phyloP scores from a whole-genome alignment of 2,329 filamentous ascomycete species.

The Talaromyces marneffei region DNA sequence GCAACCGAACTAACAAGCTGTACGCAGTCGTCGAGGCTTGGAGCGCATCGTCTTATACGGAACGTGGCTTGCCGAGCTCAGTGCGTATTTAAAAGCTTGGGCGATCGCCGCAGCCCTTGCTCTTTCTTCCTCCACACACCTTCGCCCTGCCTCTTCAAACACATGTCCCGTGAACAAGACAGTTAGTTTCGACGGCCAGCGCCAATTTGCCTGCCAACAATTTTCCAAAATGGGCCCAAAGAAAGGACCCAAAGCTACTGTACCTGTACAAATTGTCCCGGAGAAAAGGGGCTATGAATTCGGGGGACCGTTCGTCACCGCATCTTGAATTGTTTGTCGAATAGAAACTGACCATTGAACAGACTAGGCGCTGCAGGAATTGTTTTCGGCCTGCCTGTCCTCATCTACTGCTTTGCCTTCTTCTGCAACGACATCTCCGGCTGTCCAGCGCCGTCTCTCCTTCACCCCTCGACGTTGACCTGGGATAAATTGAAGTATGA shows the following conservation, averaged over 20 bases:
- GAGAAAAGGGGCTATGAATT: slow-evolving; percentile 45
- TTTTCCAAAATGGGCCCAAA: slow-evolving; percentile 21
- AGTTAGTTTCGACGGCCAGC: not conserved
- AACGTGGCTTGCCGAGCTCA: slow-evolving; percentile 6
- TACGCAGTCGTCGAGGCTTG: not conserved
- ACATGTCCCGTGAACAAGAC: not conserved
- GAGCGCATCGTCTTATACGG: slow-evolving; percentile 17
- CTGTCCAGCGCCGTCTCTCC: slow-evolving; percentile 77
- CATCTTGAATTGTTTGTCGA: not conserved
- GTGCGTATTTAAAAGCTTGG: not conserved
- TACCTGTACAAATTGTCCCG: slow-evolving; percentile 32
- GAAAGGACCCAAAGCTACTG: slow-evolving; percentile 25
- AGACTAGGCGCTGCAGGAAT: slow-evolving; percentile 73
- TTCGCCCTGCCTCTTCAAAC: not conserved
- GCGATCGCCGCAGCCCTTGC: slow-evolving; percentile 5
- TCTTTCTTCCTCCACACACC: not conserved
- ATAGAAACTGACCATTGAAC: slow-evolving; percentile 15
- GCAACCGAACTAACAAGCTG: not conserved
- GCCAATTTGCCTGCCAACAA: not conserved
- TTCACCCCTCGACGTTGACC: slow-evolving; percentile 65
- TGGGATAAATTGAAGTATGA: slow-evolving; percentile 70
- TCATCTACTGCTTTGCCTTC: slow-evolving; percentile 75
- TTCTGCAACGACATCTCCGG: slow-evolving; percentile 89
- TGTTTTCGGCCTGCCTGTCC: slow-evolving; percentile 70
- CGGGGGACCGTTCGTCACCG: slow-evolving; percentile 39